Evolutionary conservation across 768 basidiomycete species (phyloP), one percentile per base, ranked within the genome.

Genomic region (Favolaschia claudopus): DNA sequence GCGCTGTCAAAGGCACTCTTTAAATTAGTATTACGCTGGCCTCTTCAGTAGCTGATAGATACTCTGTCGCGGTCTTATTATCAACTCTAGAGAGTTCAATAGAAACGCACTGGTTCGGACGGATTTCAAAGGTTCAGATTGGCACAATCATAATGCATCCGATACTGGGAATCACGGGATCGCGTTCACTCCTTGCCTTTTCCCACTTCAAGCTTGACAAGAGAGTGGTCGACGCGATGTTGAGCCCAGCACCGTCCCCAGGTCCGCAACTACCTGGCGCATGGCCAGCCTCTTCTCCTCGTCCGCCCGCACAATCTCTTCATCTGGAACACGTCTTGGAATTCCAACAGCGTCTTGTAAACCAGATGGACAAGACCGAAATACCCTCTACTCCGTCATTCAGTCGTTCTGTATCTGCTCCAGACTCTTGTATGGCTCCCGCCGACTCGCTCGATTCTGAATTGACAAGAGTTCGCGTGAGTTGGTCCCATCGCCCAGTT

Each of bases 1-100:
- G 86, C 67, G 92, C 89, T 58, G 92, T 95, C 63, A 88, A 85
- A 78, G 89, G 90, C 64, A 82, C 81, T 49, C 79, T 94, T 68
- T 94, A 84, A 79, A 58, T 49, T 47, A 64, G 56, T 27, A 38
- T 47, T 49, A 48, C 9, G 25, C 43, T 27, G 17, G 33, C 15
- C 15, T 32, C 28, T 20, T 9, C 13, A 3, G 28, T 32, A 22
- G 20, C 39, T 20, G 29, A 22, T 31, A 32, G 36, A 33, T 33
- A 43, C n/a, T 42, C 15, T 22, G 14, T 33, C 44, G n/a, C n/a
- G n/a, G n/a, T n/a, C n/a, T n/a, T n/a, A n/a, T n/a, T n/a, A n/a
- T n/a, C n/a, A n/a, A n/a, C n/a, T n/a, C n/a, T n/a, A n/a, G n/a
- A n/a, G n/a, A n/a, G n/a, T n/a, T n/a, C n/a, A n/a, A n/a, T n/a